Evolutionary conservation across 345 rosid species (phyloP).

Genomic region (Melastoma malabathricum): DNA sequence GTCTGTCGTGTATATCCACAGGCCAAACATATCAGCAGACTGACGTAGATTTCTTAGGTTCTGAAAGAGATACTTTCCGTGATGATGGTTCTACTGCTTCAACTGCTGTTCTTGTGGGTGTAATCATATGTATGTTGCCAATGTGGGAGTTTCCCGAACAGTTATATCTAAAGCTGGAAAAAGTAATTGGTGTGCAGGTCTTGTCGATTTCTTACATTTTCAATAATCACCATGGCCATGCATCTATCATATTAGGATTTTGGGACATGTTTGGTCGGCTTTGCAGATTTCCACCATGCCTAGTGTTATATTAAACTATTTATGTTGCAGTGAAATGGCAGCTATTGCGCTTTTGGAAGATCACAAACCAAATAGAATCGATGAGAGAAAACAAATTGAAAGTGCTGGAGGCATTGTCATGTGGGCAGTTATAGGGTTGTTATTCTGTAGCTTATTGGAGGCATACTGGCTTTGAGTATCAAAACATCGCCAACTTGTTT

Average conservation of each 20-base stretch:
- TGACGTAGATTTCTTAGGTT: conserved; percentile 70
- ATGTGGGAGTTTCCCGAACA: conserved; percentile 97
- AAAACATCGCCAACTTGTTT: no score
- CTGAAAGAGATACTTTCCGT: conserved; percentile 62
- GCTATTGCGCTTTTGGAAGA: conserved; percentile 97
- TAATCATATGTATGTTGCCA: conserved; percentile 88
- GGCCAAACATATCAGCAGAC: conserved; percentile 89
- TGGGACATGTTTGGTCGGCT: no score
- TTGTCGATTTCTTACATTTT: no score
- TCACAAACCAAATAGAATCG: conserved; percentile 97
- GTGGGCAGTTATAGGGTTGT: conserved; percentile 78
- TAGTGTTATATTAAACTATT: no score
- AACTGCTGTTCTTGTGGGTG: conserved; percentile 82
- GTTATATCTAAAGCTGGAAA: conserved; percentile 82
- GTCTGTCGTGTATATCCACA: conserved; percentile 17
- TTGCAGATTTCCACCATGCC: no score
- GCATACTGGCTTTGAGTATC: no score
- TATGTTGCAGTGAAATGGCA: conserved; percentile 6
- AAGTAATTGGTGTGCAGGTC: conserved; percentile 27
- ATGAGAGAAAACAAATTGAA: conserved; percentile 95
- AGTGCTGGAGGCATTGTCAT: conserved; percentile 88
- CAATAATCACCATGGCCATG: no score
- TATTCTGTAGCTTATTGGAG: background rate
- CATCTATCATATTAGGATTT: no score
- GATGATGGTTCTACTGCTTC: conserved; percentile 99